Conservation (phyloP, 2,329 filamentous ascomycete species). For the Pseudocercospora cruenta region DNA sequence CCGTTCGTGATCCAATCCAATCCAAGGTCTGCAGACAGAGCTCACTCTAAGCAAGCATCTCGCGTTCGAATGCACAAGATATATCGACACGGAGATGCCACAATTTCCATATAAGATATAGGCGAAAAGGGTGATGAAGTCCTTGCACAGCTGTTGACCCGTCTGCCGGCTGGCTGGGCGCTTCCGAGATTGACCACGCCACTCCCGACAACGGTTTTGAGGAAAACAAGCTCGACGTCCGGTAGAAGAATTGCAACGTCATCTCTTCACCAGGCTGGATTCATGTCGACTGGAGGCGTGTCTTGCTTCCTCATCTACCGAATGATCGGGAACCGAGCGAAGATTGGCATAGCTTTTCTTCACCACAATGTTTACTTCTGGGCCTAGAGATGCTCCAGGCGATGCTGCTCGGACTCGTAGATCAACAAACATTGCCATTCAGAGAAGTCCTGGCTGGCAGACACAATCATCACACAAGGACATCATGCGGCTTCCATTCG, state of each 20-base stretch:
- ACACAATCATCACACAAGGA: no score
- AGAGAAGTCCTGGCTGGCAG: no score
- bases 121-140: not conserved
- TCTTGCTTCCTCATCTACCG: not conserved
- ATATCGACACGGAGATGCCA: not conserved
- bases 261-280: not conserved
- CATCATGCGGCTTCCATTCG: no score
- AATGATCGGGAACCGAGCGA: not conserved
- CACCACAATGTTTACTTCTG: not conserved
- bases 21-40: not conserved
- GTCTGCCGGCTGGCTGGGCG: not conserved
- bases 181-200: not conserved
- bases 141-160: not conserved
- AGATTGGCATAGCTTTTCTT: not conserved
- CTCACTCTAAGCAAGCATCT: not conserved
- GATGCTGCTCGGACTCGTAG: no score
- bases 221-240: not conserved
- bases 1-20: not conserved
- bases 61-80: not conserved
- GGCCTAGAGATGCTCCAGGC: no score
- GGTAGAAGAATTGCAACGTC: not conserved
- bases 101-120: not conserved
- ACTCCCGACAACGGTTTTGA: not conserved
- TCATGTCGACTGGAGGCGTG: not conserved
- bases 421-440: no score